A percentile compares a stretch with the other conserved stretches of the same genome.
Conservation (phyloP, 2,329 filamentous ascomycete species). For the Phyllosticta citriasiana region DNA sequence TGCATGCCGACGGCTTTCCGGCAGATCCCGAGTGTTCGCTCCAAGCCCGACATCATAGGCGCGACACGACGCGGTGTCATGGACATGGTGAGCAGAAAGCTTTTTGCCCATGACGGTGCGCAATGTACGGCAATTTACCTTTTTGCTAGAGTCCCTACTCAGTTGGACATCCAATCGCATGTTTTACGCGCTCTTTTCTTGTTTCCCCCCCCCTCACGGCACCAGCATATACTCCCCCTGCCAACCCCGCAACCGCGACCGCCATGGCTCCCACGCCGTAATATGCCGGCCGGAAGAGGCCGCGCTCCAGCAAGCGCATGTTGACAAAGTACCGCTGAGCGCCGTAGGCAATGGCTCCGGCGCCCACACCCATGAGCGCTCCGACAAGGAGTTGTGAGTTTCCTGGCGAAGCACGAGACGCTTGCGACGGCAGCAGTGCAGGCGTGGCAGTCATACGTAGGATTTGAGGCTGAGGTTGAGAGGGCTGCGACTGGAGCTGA, state of each 20-base stretch:
- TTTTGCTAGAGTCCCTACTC: not conserved
- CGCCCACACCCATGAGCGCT: slow-evolving; percentile 36
- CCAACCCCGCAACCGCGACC: slow-evolving; percentile 19
- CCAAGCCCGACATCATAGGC: not conserved
- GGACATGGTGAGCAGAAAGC: not conserved
- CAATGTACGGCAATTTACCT: not conserved
- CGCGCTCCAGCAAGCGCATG: slow-evolving; percentile 33
- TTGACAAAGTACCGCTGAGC: slow-evolving; percentile 39
- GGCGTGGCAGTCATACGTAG: not conserved
- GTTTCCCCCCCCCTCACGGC: slow-evolving; percentile 7
- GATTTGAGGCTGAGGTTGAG: not conserved
- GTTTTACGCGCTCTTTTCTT: not conserved
- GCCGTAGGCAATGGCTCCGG: slow-evolving; percentile 38
- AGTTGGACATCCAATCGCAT: not conserved
- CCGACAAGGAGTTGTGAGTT: slow-evolving; percentile 18
- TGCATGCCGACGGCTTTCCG: not conserved
- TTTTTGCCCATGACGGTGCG: not conserved
- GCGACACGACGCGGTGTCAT: not conserved
- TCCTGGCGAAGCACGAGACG: not conserved
- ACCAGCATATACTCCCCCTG: slow-evolving; percentile 12
- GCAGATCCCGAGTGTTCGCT: not conserved
- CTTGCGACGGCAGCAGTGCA: slow-evolving; percentile 15
- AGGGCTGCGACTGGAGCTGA: not conserved
- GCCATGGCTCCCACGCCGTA: slow-evolving; percentile 21
- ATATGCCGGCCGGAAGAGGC: slow-evolving; percentile 29